A percentile compares a stretch with the other conserved stretches of the same genome.
These are phyloP conservation scores for Amphirosellinia nigrospora DNA, from an alignment of 495 filamentous ascomycete species.

Conservation along the genomic window DNA sequence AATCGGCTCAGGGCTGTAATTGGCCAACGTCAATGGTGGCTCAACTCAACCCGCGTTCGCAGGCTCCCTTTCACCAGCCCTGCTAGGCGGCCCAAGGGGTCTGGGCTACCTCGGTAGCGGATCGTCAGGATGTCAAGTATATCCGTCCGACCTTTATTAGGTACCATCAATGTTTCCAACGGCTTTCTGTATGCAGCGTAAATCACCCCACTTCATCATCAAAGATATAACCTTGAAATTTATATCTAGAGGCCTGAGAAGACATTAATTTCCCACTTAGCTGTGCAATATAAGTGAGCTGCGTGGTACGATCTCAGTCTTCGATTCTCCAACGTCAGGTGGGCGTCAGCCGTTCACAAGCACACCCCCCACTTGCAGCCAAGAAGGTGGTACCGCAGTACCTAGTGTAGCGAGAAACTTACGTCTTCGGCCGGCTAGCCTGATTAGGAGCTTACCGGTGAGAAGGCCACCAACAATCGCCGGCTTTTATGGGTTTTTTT, in stretches of 20 bases:
- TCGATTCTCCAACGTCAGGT: slow-evolving; percentile 2
- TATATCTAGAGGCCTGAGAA: not conserved
- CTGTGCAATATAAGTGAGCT: not conserved
- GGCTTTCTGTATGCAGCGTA: not conserved
- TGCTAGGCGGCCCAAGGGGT: not conserved
- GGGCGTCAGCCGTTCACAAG: slow-evolving; percentile 11
- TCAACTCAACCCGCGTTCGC: not conserved
- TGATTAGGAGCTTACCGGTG: slow-evolving; percentile 13
- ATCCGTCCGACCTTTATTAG: not conserved
- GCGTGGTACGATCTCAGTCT: not conserved
- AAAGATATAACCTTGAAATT: no score
- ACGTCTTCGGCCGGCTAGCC: slow-evolving; percentile 7
- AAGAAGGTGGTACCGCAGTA: slow-evolving; percentile 7
- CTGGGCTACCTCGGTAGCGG: not conserved
- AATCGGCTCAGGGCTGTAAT: not conserved
- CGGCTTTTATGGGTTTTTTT: slow-evolving; percentile 20
- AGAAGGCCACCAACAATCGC: slow-evolving; percentile 14
- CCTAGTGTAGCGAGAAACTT: not conserved
- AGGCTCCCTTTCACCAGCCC: not conserved
- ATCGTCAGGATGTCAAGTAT: not conserved
- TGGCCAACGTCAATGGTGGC: not conserved
- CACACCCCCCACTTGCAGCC: slow-evolving; percentile 21
- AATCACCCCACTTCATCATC: not conserved
- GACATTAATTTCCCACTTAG: not conserved
- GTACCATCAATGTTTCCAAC: no score